phyloP scores from a whole-genome alignment of 257 asterid species.

The Henckelia pumila region DNA sequence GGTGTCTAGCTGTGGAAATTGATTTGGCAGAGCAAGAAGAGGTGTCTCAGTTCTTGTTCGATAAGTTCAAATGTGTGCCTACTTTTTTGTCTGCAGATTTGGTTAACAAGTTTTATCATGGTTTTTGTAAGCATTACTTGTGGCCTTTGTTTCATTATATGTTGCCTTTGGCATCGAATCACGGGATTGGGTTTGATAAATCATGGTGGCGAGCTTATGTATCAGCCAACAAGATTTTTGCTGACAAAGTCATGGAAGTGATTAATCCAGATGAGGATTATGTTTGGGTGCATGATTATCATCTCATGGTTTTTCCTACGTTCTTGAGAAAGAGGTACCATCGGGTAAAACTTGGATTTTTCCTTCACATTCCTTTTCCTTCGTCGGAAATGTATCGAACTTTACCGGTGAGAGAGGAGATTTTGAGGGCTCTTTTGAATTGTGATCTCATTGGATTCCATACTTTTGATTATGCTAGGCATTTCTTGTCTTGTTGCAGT shows the following conservation, averaged over 20 bases:
- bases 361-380: conserved; percentile 52
- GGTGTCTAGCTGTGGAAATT: conserved; percentile 40
- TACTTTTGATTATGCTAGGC: conserved; percentile 64
- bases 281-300: too few species aligned
- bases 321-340: conserved; percentile 40
- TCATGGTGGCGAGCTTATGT: conserved; percentile 50
- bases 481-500: conserved; percentile 55
- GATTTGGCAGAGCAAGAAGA: conserved; percentile 49
- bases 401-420: conserved; percentile 55
- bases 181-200: conserved; percentile 48
- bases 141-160: conserved; percentile 61
- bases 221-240: conserved; percentile 46
- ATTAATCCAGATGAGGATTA: too few species aligned
- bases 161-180: conserved; percentile 45
- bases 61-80: conserved; percentile 51
- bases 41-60: conserved; percentile 39
- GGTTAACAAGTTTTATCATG: conserved; percentile 45
- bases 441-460: conserved; percentile 63
- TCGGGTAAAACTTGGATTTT: conserved; percentile 48
- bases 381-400: conserved; percentile 56
- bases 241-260: conserved; percentile 49
- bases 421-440: conserved; percentile 48
- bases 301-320: too few species aligned
- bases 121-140: conserved; percentile 54
- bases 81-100: conserved; percentile 45